Base-by-base conservation (phyloP, 495 filamentous ascomycete genomes). In the Clavariopsis aquatica region DNA sequence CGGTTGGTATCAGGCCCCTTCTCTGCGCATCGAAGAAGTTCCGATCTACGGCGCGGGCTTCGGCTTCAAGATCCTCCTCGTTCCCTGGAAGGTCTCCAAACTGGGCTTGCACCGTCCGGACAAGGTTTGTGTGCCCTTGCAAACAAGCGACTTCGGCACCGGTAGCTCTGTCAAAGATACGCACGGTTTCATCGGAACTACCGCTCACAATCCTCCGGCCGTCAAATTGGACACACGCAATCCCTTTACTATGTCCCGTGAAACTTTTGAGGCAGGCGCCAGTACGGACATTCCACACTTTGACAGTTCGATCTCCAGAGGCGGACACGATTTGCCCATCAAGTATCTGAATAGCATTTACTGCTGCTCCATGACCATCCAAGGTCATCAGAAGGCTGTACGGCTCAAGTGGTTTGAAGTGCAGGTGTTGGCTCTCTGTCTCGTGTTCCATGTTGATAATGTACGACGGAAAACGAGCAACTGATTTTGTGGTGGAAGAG, bases 141-240 rank as follows among this genome's bases (percentile, higher is more conserved):
- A 99, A 82, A 70, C 87, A 92, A 15, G 93, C 92, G 9, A 97
- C 89, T 74, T 98, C 92, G 5, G 91, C 87, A 22, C 88, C 88
- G 0, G 91, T 89, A 51, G 83, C 80, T 34, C 89, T 83, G 74
- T 98, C 94, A 70, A 93, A 99, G 38, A 99, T 92, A 51, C 94
- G 91, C 29, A 98, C 91, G 13, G 92, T 91, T 69, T 94, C 89
- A 74, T 99, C 94, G 69, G 91, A 96, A 75, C 92, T 96, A 1
- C 94, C 94, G 66, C 89, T 95, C 49, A 99, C 91, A 56, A 99
- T 96, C 2, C 93, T 85, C n/a, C 89, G 87, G n/a, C 91, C 92
- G 74, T 99, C 94, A 69, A 90, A 96, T 75, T 98, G 93, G 20
- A 99, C 91, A 75, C 94, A 99, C 17, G 94, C 94, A 71, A 99